Evolutionary conservation across 1,284 basidiomycete species (phyloP).

Genomic region (Heliocybe sulcata): DNA sequence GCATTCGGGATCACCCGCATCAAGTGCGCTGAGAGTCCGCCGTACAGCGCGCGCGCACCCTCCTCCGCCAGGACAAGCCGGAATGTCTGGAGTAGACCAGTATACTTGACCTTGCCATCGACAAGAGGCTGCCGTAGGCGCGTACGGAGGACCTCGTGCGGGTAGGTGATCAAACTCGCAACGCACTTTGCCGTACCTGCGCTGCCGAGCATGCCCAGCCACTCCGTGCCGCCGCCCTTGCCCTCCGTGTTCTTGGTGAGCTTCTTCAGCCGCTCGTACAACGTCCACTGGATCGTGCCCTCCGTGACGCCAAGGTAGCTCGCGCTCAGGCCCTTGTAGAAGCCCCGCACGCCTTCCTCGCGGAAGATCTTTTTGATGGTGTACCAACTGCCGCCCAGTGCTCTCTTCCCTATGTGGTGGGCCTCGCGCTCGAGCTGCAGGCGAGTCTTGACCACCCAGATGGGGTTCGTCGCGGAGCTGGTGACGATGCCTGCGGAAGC

Average conservation of each 20-base stretch:
- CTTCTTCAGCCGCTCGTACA: slow-evolving; percentile 85
- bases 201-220: slow-evolving; percentile 81
- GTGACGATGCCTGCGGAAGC: slow-evolving; percentile 84
- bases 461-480: slow-evolving; percentile 90
- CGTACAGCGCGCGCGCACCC: slow-evolving; percentile 81
- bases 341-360: slow-evolving; percentile 81
- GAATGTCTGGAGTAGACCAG: slow-evolving; percentile 81
- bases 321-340: slow-evolving; percentile 94
- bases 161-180: slow-evolving; percentile 92
- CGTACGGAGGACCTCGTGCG: slow-evolving; percentile 94
- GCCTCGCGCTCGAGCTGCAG: slow-evolving; percentile 55
- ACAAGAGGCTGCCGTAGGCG: slow-evolving; percentile 82
- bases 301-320: slow-evolving; percentile 96
- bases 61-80: slow-evolving; percentile 87
- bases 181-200: slow-evolving; percentile 93
- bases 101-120: slow-evolving; percentile 78
- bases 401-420: slow-evolving; percentile 17
- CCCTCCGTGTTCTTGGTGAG: slow-evolving; percentile 45
- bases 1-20: slow-evolving; percentile 98
- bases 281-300: slow-evolving; percentile 95
- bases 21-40: slow-evolving; percentile 91
- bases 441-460: slow-evolving; percentile 98
- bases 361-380: slow-evolving; percentile 71
- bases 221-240: slow-evolving; percentile 51
- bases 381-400: slow-evolving; percentile 48